Percentiles rank a stretch among this genome's conserved stretches.
phyloP scores from a whole-genome alignment of 2,329 filamentous ascomycete species.

The Aspergillus neotritici region DNA sequence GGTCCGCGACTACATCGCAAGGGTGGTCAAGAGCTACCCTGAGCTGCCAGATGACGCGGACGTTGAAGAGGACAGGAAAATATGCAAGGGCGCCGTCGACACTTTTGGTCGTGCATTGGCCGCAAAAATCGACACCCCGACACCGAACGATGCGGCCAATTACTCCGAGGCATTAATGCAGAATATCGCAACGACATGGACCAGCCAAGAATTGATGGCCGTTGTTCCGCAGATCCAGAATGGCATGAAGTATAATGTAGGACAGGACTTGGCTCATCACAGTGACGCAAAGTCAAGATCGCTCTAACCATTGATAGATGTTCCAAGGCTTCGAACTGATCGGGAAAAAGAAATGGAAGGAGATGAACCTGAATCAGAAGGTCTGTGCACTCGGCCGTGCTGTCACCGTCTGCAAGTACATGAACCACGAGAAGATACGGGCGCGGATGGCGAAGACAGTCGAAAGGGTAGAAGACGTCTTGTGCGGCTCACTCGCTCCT shows the following conservation, averaged over 20 bases:
- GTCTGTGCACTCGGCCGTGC: background rate
- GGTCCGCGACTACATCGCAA: slow-evolving; percentile 3
- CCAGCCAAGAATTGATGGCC: background rate
- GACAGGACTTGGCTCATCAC: too few species aligned
- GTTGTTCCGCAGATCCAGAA: slow-evolving; percentile 2
- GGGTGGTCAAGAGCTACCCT: background rate
- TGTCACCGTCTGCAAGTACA: slow-evolving; percentile 4
- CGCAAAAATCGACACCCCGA: background rate
- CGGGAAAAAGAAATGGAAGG: background rate
- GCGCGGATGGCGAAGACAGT: background rate
- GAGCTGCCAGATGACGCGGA: background rate
- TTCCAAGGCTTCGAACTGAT: too few species aligned
- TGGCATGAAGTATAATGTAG: background rate
- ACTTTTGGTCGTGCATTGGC: background rate
- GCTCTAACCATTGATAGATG: too few species aligned
- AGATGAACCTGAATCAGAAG: background rate
- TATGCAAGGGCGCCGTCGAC: background rate
- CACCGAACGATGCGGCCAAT: background rate
- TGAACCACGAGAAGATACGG: background rate
- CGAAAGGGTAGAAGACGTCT: background rate
- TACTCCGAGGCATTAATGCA: slow-evolving; percentile 6
- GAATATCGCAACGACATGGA: slow-evolving; percentile 1
- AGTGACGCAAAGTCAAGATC: too few species aligned
- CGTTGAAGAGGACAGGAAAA: background rate
- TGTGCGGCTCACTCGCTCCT: background rate